Percentiles rank a stretch among this genome's conserved stretches.
phyloP scores from a whole-genome alignment of 306 rosid species.

The Pyrus pyrifolia region DNA sequence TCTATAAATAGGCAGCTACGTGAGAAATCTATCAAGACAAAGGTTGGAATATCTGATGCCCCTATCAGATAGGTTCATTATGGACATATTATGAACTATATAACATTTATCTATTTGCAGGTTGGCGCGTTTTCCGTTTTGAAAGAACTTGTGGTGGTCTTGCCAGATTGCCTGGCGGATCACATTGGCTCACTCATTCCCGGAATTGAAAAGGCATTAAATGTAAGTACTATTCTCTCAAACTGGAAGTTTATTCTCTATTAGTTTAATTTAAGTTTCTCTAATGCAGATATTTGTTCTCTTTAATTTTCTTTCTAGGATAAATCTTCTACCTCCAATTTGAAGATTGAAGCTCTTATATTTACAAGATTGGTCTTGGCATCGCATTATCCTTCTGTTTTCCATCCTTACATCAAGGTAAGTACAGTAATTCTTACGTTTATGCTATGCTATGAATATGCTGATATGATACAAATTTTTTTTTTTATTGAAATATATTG shows the following conservation, averaged over 20 bases:
- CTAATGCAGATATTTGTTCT: slow-evolving; percentile 9
- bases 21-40: slow-evolving; percentile 96
- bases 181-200: slow-evolving; percentile 98
- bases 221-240: slow-evolving; percentile 40
- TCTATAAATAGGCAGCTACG: slow-evolving; percentile 94
- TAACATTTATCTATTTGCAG: slow-evolving; percentile 36
- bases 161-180: slow-evolving; percentile 96
- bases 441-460: neutral
- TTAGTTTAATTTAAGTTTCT: neutral
- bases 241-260: neutral
- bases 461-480: neutral
- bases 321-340: slow-evolving; percentile 93
- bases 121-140: slow-evolving; percentile 97
- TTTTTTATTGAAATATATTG: no score
- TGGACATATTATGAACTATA: neutral
- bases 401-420: slow-evolving; percentile 92
- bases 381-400: slow-evolving; percentile 91
- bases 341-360: slow-evolving; percentile 93
- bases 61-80: neutral
- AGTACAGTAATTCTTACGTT: neutral
- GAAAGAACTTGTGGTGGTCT: slow-evolving; percentile 94
- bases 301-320: slow-evolving; percentile 41
- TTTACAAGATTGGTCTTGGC: slow-evolving; percentile 85
- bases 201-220: slow-evolving; percentile 94
- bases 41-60: slow-evolving; percentile 41